Conservation (phyloP, 2,329 filamentous ascomycete species). For the Fusarium zealandicum region DNA sequence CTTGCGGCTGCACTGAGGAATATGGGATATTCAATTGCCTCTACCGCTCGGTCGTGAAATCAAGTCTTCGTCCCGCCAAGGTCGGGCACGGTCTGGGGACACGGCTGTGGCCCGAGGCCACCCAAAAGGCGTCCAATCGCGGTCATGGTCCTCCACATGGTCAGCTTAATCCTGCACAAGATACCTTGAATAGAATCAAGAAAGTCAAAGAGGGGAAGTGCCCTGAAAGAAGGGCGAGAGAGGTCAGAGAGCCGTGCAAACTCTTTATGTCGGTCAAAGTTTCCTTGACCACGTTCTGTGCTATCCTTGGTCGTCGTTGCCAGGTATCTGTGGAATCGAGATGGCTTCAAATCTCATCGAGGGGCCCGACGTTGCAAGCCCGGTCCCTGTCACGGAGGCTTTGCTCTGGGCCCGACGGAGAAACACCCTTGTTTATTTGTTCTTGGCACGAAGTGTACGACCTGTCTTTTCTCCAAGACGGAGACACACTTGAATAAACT, state of each 20-base stretch:
- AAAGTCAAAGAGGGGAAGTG: neutral
- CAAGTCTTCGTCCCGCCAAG: slow-evolving; percentile 8
- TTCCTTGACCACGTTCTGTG: neutral
- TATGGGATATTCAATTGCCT: neutral
- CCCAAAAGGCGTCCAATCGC: slow-evolving; percentile 36
- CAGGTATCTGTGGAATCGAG: slow-evolving; percentile 13
- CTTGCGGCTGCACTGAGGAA: neutral
- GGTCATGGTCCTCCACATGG: neutral
- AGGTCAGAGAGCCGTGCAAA: neutral
- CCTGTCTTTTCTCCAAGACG: too few relatives aligned
- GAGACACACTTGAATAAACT: too few relatives aligned
- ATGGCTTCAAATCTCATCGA: slow-evolving; percentile 14
- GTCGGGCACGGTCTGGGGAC: slow-evolving; percentile 11
- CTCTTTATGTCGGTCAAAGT: neutral
- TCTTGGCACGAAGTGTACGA: neutral
- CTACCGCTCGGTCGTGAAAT: neutral
- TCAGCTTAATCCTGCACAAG: neutral
- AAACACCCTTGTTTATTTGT: slow-evolving; percentile 20
- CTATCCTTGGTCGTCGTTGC: neutral
- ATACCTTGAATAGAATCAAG: neutral
- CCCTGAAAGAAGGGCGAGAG: neutral
- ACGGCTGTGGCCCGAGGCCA: slow-evolving; percentile 13
- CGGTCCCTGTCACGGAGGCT: slow-evolving; percentile 15
- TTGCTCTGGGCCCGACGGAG: slow-evolving; percentile 15
- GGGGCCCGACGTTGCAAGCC: slow-evolving; percentile 13